Conservation (phyloP, 2,329 filamentous ascomycete species). For the Alternaria arborescens region DNA sequence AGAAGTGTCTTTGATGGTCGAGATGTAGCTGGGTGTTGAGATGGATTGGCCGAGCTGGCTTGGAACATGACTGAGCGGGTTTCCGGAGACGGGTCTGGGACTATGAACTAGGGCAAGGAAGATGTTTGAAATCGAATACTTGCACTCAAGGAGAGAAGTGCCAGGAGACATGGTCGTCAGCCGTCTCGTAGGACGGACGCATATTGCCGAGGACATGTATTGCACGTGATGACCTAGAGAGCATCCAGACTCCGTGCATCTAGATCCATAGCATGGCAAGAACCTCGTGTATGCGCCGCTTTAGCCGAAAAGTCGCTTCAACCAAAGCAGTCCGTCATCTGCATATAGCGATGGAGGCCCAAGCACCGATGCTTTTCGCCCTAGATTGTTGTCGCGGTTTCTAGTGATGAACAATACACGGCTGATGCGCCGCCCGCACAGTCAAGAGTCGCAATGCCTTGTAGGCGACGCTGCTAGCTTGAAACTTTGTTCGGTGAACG, state of each 20-base stretch:
- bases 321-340: neutral
- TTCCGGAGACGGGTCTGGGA: neutral
- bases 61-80: neutral
- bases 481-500: neutral
- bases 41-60: neutral
- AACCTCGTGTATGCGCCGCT: slow-evolving; percentile 7
- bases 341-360: neutral
- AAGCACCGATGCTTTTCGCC: neutral
- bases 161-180: neutral
- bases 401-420: neutral
- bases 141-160: neutral
- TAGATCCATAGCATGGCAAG: neutral
- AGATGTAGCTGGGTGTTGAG: neutral
- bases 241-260: neutral
- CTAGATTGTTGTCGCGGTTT: too few relatives aligned
- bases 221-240: neutral
- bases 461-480: slow-evolving; percentile 1
- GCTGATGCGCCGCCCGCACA: neutral
- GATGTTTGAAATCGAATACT: neutral
- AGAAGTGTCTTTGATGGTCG: neutral
- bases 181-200: neutral
- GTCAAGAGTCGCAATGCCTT: neutral
- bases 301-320: slow-evolving; percentile 3
- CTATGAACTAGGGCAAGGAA: too few relatives aligned
- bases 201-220: neutral